Base-by-base conservation (phyloP, 2,329 filamentous ascomycete genomes). In the Emergomyces orientalis region DNA sequence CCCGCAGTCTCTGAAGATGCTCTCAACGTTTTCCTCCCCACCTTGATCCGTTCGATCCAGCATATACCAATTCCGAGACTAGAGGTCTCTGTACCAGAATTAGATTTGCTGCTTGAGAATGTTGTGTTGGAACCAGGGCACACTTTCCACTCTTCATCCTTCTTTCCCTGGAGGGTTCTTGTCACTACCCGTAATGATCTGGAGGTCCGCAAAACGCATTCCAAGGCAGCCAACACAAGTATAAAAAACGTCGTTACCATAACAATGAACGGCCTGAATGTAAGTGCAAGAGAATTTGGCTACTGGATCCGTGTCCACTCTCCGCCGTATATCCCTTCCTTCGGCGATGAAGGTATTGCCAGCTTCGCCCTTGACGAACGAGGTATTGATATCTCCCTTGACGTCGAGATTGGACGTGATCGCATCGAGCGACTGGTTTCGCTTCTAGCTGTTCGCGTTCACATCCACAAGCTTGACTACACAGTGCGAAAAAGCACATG, bases 41-140 rank as follows among this genome's bases (percentile, higher is more conserved):
- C 91, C 14, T 71, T 91, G 3, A 83, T 97, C 63, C 82, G 90
- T 67, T 84, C 85, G 2, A 81, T 97, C 39, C 91, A 97, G 72
- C 91, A 91, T 75, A 79, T 97, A 3, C 93, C 93, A 0, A 94
- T 97, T 60, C 92, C 92, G 0, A 87, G 93, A 4, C 76, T 97
- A n/a, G 93, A 97, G 74, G 80, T 97, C 5, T 88, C 90, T 0
- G 88, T 88, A 3, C 92, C 91, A 0, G 86, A 89, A 41, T 81
- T 96, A 62, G 92, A 97, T 69, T 82, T 97, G 5, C 79, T 97
- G 0, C 78, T 97, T 2, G 93, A 97, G 72, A 97, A 96, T 67
- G 80, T 97, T 39, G 88, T 97, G 64, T 81, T 97, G 39, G 90
- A 97, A 71, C 93, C 93, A 0, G 93, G 93, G 7, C 82, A 82